phyloP scores from a whole-genome alignment of 768 basidiomycete species.

The Hericium alpestre region DNA sequence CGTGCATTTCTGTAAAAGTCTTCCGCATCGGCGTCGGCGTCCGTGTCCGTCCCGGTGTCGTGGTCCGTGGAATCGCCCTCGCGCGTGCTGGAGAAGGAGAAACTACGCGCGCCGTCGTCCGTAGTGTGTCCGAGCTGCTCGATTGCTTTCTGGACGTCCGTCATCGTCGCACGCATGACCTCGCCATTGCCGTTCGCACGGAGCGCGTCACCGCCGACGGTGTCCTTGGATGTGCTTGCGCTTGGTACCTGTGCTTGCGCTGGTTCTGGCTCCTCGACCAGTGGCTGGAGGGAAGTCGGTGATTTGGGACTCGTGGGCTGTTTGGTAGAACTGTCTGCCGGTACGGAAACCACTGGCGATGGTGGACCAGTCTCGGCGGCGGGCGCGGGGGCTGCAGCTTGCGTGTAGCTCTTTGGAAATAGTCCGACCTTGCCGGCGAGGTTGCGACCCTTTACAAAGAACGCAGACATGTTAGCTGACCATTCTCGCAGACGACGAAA shows the following conservation, averaged over 20 bases:
- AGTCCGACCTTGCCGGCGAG: constrained; percentile 72
- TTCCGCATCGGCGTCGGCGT: constrained; percentile 37
- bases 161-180: constrained; percentile 81
- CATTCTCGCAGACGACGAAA: constrained; percentile 10
- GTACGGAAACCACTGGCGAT: constrained; percentile 1
- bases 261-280: constrained; percentile 28
- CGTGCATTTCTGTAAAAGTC: constrained; percentile 59
- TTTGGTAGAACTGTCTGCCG: background rate
- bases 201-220: background rate
- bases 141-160: constrained; percentile 83
- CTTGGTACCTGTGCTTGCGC: background rate
- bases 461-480: background rate
- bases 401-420: constrained; percentile 84
- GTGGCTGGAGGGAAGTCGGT: constrained; percentile 28
- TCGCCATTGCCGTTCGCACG: constrained; percentile 27
- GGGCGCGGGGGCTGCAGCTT: constrained; percentile 16
- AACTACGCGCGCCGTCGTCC: constrained; percentile 53
- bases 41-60: constrained; percentile 43
- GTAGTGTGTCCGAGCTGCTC: constrained; percentile 63
- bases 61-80: constrained; percentile 43
- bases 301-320: background rate
- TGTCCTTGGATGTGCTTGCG: background rate
- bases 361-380: constrained; percentile 16
- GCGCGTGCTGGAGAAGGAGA: constrained; percentile 65
- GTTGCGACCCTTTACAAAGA: constrained; percentile 64